These are phyloP conservation scores for Fusarium sp. DNA, from an alignment of 2,329 filamentous ascomycete genomes.

Conservation along the genomic window DNA sequence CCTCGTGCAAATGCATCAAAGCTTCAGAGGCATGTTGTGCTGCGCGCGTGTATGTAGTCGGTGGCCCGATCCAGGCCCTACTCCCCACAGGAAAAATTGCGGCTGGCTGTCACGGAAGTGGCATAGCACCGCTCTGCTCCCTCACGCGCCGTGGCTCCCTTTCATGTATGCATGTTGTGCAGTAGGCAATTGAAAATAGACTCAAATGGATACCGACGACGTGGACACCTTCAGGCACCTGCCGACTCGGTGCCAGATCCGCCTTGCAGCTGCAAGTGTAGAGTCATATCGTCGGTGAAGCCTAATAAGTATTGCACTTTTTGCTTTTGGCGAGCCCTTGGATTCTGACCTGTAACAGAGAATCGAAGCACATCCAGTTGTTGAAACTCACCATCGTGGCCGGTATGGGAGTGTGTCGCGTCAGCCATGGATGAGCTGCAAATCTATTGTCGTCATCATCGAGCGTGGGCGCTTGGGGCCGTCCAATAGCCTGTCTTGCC, in stretches of 20 bases:
- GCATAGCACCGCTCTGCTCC: slow-evolving; percentile 42
- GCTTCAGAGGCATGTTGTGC: slow-evolving; percentile 28
- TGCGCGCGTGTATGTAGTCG: slow-evolving; percentile 9
- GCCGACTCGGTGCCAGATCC: slow-evolving; percentile 45
- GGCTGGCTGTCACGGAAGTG: slow-evolving; percentile 42
- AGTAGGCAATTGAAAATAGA: slow-evolving; percentile 46
- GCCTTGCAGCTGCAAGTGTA: slow-evolving; percentile 41
- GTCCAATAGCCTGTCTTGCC: slow-evolving; percentile 39
- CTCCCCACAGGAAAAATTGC: slow-evolving; percentile 32
- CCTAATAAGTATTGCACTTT: slow-evolving; percentile 36
- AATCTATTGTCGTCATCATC: slow-evolving; percentile 48
- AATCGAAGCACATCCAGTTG: slow-evolving; percentile 33
- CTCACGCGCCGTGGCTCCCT: slow-evolving; percentile 42
- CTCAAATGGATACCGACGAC: slow-evolving; percentile 49
- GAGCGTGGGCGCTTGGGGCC: slow-evolving; percentile 34
- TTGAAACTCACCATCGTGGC: slow-evolving; percentile 30
- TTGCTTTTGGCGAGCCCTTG: slow-evolving; percentile 7
- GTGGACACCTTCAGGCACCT: slow-evolving; percentile 46
- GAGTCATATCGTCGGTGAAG: slow-evolving; percentile 49
- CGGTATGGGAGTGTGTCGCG: slow-evolving; percentile 36
- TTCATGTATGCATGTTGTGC: slow-evolving; percentile 52
- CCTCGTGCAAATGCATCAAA: slow-evolving; percentile 35
- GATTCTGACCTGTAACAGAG: slow-evolving; percentile 16
- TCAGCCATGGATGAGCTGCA: slow-evolving; percentile 44
- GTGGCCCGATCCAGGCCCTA: slow-evolving; percentile 39